Evolutionary conservation across 2,329 filamentous ascomycete species (phyloP), one percentile per base, ranked within the genome.

Genomic region (Apiospora aurea): DNA sequence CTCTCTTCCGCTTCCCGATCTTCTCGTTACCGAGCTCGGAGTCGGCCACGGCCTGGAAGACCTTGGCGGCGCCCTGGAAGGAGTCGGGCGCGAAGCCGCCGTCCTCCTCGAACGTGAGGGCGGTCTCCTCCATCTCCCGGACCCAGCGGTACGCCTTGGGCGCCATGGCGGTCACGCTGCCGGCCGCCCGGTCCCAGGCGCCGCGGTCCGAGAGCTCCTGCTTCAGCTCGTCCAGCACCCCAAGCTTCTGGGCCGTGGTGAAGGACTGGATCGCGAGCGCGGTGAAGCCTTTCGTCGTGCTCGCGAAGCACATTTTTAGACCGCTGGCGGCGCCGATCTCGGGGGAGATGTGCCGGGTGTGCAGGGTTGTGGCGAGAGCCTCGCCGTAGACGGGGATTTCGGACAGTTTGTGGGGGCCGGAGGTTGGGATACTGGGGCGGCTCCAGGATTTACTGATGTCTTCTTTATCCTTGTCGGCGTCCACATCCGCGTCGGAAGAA

Each of bases 111-210:
- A 94, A 91, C 4, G 91, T 93, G 72, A 87, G 83, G 4, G 88
- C 89, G 77, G 95, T 94, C 84, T 95, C 90, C 76, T 91, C 87
- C 93, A 95, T 94, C 84, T 95, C 93, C 46, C 86, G 84, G 0
- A 94, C 90, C 92, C 93, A 95, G 14, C 93, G 85, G 79, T 94
- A 94, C 24, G 93, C 93, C 82, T 95, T 95, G 10, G 90, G 89
- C 34, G 92, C 86, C 87, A 94, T 93, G 18, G 80, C 83, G 4
- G 87, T 83, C 11, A 93, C 82, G 2, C 86, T 83, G 44, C 79
- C 83, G 76, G 89, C 86, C 0, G 86, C 88, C 69, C 81, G 78
- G 38, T 82, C 79, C 18, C 85, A 83, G 47, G 84, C 81, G 2
- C 77, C 78, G 0, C 29, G 57, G 34, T 64, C 34, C 8, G 57